Conservation (phyloP, 169 alveolate species). For the Plasmodium relictum region DNA sequence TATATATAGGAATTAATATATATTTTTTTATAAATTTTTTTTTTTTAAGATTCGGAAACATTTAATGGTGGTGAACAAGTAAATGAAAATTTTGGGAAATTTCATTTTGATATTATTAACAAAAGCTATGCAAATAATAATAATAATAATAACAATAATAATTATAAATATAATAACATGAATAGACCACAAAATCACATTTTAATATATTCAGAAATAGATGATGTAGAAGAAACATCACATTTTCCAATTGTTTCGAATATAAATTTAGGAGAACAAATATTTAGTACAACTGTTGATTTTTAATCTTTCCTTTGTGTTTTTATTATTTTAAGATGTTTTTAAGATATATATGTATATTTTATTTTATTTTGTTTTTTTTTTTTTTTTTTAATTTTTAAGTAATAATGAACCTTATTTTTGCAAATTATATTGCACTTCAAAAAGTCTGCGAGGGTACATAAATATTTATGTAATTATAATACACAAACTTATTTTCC, state of each 20-base stretch:
- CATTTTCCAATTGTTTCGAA: conserved; percentile 54
- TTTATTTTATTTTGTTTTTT: background rate
- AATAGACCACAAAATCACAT: conserved; percentile 9
- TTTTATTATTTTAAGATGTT: conserved; percentile 3
- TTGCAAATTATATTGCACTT: no score
- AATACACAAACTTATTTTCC: background rate
- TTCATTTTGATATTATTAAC: background rate
- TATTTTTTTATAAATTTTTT: background rate
- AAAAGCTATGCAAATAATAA: conserved; percentile 3
- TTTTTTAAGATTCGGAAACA: background rate
- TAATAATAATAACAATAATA: conserved; percentile 13
- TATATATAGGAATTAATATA: background rate
- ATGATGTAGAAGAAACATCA: conserved; percentile 73
- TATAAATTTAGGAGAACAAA: conserved; percentile 68
- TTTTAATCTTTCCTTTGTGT: conserved; percentile 18
- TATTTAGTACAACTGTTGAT: conserved; percentile 71
- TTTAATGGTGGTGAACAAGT: background rate
- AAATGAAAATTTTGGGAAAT: background rate
- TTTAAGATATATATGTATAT: background rate
- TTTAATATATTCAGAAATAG: conserved; percentile 56
- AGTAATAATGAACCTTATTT: no score
- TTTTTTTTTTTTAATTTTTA: no score
- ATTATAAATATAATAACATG: conserved; percentile 24
- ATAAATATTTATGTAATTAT: no score
- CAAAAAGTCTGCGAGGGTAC: no score